Evolutionary conservation across 73 alveolate genomes (phyloP).

Genomic region (Paramecium bursaria): DNA sequence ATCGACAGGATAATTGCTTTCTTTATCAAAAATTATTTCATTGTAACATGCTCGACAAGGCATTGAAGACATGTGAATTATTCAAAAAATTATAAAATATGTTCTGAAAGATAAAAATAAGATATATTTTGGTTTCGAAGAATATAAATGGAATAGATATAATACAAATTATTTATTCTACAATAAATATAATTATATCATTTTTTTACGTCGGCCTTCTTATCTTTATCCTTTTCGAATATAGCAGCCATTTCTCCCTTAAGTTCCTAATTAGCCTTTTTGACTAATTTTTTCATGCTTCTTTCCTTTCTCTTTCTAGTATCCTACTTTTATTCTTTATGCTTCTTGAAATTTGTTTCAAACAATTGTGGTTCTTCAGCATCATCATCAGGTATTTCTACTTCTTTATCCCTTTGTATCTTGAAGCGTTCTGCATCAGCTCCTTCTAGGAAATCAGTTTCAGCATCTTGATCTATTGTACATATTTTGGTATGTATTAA

Average conservation of each 20-base stretch:
- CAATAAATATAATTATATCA: too few species aligned
- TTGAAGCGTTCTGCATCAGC: constrained; percentile 28
- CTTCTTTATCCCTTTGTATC: constrained; percentile 35
- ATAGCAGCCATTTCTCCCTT: constrained; percentile 37
- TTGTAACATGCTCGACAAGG: too few species aligned
- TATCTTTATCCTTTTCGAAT: too few species aligned
- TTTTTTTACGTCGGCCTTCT: too few species aligned
- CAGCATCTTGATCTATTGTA: constrained; percentile 47
- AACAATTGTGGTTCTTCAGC: constrained; percentile 22
- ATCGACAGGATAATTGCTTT: too few species aligned
- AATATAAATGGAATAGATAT: too few species aligned
- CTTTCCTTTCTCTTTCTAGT: constrained; percentile 65
- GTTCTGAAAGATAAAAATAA: too few species aligned
- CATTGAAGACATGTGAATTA: too few species aligned
- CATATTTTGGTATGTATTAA: constrained; percentile 64
- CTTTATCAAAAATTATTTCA: too few species aligned
- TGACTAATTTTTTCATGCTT: constrained; percentile 36
- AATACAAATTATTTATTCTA: too few species aligned
- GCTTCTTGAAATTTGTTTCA: constrained; percentile 32
- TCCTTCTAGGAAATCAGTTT: constrained; percentile 64
- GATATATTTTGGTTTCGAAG: too few species aligned
- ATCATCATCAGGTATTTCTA: constrained; percentile 5
- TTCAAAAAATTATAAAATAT: too few species aligned
- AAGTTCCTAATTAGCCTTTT: constrained; percentile 44
- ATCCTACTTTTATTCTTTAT: constrained; percentile 48